Conservation (phyloP, 257 asterid genomes). For the Leonotis leonurus region DNA sequence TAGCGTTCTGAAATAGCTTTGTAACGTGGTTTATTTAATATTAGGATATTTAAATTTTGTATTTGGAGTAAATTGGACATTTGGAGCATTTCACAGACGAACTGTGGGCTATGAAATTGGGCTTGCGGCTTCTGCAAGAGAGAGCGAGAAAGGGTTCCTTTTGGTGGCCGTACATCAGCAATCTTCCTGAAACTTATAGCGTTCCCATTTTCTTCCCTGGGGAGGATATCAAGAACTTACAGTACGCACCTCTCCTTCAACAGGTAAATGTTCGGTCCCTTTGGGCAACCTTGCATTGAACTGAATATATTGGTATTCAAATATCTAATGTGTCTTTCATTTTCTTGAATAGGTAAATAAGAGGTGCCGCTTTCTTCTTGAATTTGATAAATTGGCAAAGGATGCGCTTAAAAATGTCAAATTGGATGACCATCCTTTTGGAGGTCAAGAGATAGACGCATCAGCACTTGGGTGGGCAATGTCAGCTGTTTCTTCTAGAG, state of each 20-base stretch:
- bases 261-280: conserved; percentile 55
- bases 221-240: conserved; percentile 84
- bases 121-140: conserved; percentile 87
- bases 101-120: conserved; percentile 94
- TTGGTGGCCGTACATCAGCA: conserved; percentile 98
- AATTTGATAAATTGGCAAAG: conserved; percentile 55
- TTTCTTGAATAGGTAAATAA: conserved; percentile 60
- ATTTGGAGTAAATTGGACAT: conserved; percentile 69
- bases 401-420: conserved; percentile 42
- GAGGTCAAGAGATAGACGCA: conserved; percentile 73
- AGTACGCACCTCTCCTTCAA: conserved; percentile 92
- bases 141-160: conserved; percentile 73
- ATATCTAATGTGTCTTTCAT: background rate
- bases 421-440: conserved; percentile 62
- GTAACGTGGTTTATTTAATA: conserved; percentile 42
- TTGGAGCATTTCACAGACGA: conserved; percentile 99
- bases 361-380: conserved; percentile 93
- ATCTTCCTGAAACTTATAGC: conserved; percentile 71
- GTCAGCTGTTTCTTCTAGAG: conserved; percentile 97
- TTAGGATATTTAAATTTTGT: conserved; percentile 68
- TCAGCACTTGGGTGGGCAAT: conserved; percentile 97
- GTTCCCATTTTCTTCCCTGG: conserved; percentile 94
- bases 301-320: background rate
- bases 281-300: background rate
- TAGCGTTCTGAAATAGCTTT: conserved; percentile 20